Percentiles rank a stretch among this genome's conserved stretches.
These are phyloP conservation scores for Bathelium albidoporum DNA, from an alignment of 495 filamentous ascomycete species.

Conservation along the genomic window DNA sequence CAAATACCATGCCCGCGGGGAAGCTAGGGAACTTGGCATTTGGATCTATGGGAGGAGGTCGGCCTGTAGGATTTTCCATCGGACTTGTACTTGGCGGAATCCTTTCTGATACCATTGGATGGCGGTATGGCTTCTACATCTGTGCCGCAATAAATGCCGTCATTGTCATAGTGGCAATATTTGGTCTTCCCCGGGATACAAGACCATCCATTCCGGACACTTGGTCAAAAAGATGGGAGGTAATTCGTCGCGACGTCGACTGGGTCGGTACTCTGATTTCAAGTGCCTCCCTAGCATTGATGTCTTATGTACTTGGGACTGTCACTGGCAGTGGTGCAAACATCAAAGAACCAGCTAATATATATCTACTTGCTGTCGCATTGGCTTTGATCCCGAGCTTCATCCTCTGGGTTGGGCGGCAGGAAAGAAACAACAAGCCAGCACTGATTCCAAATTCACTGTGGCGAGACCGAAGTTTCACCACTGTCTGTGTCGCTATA, in stretches of 20 bases:
- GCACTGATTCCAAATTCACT: constrained; percentile 44
- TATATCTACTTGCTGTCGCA: constrained; percentile 32
- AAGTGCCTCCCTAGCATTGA: constrained; percentile 29
- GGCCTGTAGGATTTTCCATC: constrained; percentile 38
- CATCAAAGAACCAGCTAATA: constrained; percentile 27
- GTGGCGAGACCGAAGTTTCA: constrained; percentile 42
- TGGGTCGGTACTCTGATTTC: constrained; percentile 37
- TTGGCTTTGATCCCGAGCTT: constrained; percentile 37
- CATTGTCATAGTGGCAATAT: constrained; percentile 30
- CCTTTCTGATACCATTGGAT: constrained; percentile 37
- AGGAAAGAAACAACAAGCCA: constrained; percentile 32
- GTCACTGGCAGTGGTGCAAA: constrained; percentile 28
- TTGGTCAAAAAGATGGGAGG: constrained; percentile 16
- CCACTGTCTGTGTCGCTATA: constrained; percentile 40
- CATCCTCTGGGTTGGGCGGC: constrained; percentile 36
- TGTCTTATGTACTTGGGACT: constrained; percentile 40
- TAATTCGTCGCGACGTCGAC: constrained; percentile 35
- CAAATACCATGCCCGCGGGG: constrained; percentile 31
- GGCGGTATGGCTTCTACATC: constrained; percentile 39
- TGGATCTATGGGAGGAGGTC: constrained; percentile 35
- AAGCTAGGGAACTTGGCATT: constrained; percentile 38
- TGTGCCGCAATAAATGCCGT: constrained; percentile 32
- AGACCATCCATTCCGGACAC: constrained; percentile 13
- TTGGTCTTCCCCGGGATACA: constrained; percentile 25
- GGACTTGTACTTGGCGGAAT: constrained; percentile 40